Base-by-base conservation (phyloP, 2,329 filamentous ascomycete species). In the Ascochyta clinopodiicola region DNA sequence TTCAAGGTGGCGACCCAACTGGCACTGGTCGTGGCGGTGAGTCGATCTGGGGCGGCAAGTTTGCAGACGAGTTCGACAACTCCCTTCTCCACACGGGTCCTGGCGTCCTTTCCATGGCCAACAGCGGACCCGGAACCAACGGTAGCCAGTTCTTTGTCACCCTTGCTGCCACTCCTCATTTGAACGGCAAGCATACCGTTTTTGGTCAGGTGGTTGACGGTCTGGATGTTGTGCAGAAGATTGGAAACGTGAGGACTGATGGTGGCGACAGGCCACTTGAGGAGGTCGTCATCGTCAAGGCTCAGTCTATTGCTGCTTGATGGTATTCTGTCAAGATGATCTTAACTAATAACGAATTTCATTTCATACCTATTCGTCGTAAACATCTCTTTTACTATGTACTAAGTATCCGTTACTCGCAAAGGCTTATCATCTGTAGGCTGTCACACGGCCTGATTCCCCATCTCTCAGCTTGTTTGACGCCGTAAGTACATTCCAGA, bases 141-240 rank as follows among this genome's bases (percentile, higher is more conserved):
- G 94, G 94, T 21, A 91, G 87, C 56, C 95, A 98, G 78, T 99
- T 98, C 78, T 98, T 98, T 74, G 87, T 98, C 64, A 98, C 95
- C 0, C 82, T 97, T 36, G 94, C 92, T 5, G 94, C 94, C 5
- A 94, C 95, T 10, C 95, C 95, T 0, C 98, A 94, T 93, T 79
- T 99, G 56, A 94, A 98, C 77, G 92, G 93, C n/a, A 97, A 96
- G 76, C 94, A 99, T 75, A 96, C 93, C 9, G 96, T 98, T 63
- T 99, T 99, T 73, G 95, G 95, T 1, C 81, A 94, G 50, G 92
- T 98, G 34, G 92, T 90, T 79, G 84, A 78, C 50, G 95, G 95
- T 0, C 85, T 98, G 83, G 81, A 84, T 52, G 83, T 94, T 15
- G 87, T 98, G 19, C 88, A 91, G 80, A 84, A 92, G 63, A 90